Evolutionary conservation across 345 rosid species (phyloP).

Genomic region (Aurinia saxatilis): DNA sequence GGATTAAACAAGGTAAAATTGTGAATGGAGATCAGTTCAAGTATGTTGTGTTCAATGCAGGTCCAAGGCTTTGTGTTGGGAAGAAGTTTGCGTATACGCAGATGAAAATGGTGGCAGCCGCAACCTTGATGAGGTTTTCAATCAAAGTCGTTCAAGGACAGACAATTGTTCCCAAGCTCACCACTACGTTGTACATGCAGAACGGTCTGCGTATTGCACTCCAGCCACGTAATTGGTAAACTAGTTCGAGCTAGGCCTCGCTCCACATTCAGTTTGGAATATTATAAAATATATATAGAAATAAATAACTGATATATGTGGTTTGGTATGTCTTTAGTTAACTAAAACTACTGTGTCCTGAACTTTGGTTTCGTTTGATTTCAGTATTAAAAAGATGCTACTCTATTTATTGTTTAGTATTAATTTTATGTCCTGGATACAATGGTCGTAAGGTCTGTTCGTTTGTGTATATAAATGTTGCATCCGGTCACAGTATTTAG

Average conservation of each 20-base stretch:
- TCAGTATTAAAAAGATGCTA: too few species aligned
- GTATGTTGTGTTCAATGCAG: conserved; percentile 69
- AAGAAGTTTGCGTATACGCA: conserved; percentile 73
- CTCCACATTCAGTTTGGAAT: not conserved
- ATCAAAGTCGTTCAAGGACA: conserved; percentile 48
- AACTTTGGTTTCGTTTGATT: too few species aligned
- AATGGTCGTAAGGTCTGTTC: too few species aligned
- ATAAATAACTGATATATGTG: not conserved
- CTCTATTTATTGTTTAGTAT: too few species aligned
- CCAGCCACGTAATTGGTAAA: conserved; percentile 30
- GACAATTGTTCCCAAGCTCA: conserved; percentile 48
- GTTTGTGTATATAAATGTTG: too few species aligned
- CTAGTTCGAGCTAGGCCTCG: not conserved
- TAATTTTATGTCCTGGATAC: too few species aligned
- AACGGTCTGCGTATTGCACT: conserved; percentile 48
- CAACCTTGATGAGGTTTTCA: conserved; percentile 49
- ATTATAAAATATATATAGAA: not conserved
- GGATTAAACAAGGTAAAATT: conserved; percentile 48
- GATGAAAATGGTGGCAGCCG: conserved; percentile 83
- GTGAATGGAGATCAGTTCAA: conserved; percentile 58
- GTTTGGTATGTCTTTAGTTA: too few species aligned
- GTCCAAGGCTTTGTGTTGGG: conserved; percentile 68
- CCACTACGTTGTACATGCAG: conserved; percentile 72
- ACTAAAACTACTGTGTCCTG: too few species aligned
- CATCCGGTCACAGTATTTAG: too few species aligned